Base-by-base conservation (phyloP, 176 grass and related monocot species). In the Canna indica region DNA sequence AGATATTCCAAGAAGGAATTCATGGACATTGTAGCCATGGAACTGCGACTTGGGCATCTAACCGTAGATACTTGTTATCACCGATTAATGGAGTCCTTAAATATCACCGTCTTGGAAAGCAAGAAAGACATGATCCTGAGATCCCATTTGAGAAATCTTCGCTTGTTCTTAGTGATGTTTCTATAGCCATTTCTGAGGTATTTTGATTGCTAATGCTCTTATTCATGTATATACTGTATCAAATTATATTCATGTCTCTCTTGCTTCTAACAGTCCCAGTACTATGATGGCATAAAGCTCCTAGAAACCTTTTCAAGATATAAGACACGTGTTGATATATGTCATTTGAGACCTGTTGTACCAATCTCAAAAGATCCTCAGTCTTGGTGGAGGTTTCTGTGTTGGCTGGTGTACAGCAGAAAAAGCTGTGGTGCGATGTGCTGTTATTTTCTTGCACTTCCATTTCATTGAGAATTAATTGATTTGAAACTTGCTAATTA, bases 81-180 rank as follows among this genome's bases (percentile, higher is more conserved):
- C 92, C 92, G 74, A 96, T 96, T 88, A 96, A 91, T 89, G 92
- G 88, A 77, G n/a, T n/a, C n/a, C n/a, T n/a, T n/a, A n/a, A n/a
- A n/a, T n/a, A n/a, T n/a, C n/a, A n/a, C n/a, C n/a, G n/a, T n/a
- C n/a, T n/a, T n/a, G n/a, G n/a, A n/a, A n/a, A n/a, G n/a, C n/a
- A n/a, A n/a, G n/a, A n/a, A n/a, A n/a, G n/a, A n/a, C n/a, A n/a
- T n/a, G n/a, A n/a, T n/a, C n/a, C n/a, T n/a, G n/a, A n/a, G n/a
- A 78, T 75, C 38, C 92, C 92, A 79, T 77, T 87, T 18, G 92
- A 91, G 88, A 96, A 96, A 82, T 79, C 85, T 72, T 96, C 88
- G 54, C 83, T 96, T 71, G 79, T 87, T 59, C 85, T 96, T 65
- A 77, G 88, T 78, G 88, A 91, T 91, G 92, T 96, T 81, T 96